Evolutionary conservation across 306 rosid species (phyloP), one percentile per base, ranked within the genome.

Genomic region (Albizia julibrissin): DNA sequence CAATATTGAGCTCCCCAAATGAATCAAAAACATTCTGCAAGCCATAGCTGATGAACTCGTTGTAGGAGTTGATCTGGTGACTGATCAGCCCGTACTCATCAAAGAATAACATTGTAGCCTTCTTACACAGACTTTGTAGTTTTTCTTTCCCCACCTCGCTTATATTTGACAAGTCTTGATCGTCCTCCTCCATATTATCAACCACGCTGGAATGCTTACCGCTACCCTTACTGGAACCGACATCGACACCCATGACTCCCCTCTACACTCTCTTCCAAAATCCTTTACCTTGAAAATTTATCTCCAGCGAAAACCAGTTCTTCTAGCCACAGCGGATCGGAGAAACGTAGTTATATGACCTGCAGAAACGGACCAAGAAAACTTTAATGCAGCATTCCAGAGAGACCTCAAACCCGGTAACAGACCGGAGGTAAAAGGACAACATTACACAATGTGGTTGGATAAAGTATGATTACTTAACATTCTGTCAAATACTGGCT

Each of bases 31-130:
- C 73, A 80, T 58, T 80, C 69, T 93, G 97, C 19, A 93, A 78
- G 8, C 98, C 97, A 16, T 40, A 37, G 33, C 34, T 13, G 31
- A 87, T 66, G 50, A 92, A 96, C 42, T 90, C 86, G 61, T 94
- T 93, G 88, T 83, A 95, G 3, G 98, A 95, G 70, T 92, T 91
- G 9, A 95, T 87, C 49, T 95, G 99, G 83, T 95, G 99, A 82
- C 98, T 93, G 73, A 95, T 91, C 19, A 95, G 87, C 46, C 98
- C 97, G 72, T 92, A 82, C 75, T 91, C 83, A 0, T 85, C 67
- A 76, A 95, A 93, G 84, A 93, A 95, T 31, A 87, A 8, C 15
- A 59, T 62, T 0, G 99, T 80, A 2, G 94, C 90, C 50, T 89
- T 88, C 87, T 83, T 87, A 74, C 94, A 89, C 65, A 89, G 86